phyloP scores from a whole-genome alignment of 768 basidiomycete genomes.

The Tylopilus sp. region DNA sequence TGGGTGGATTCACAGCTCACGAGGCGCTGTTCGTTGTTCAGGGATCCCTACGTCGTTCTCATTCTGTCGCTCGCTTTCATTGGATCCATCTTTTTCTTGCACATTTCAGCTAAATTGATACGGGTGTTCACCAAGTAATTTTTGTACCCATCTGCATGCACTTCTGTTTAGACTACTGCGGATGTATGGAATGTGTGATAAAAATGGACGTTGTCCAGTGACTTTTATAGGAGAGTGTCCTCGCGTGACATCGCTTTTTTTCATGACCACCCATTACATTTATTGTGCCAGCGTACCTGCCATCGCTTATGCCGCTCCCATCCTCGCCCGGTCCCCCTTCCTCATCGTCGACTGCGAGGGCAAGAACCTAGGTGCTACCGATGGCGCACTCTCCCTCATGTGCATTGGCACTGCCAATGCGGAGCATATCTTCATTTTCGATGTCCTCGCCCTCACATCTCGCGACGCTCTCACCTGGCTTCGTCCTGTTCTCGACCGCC shows the following conservation, averaged over 20 bases:
- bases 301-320: conserved; percentile 16
- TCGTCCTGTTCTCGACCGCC: conserved; percentile 24
- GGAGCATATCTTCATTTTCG: conserved; percentile 36
- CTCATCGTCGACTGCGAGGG: conserved; percentile 42
- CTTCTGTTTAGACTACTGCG: not conserved
- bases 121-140: conserved; percentile 80
- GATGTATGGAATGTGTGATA: not conserved
- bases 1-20: conserved; percentile 1
- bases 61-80: conserved; percentile 96
- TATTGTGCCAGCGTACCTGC: conserved; percentile 15
- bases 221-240: conserved; percentile 7
- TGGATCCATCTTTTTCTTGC: conserved; percentile 97
- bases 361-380: conserved; percentile 28
- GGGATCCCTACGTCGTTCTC: conserved; percentile 95
- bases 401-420: conserved; percentile 32
- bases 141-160: not conserved
- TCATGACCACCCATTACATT: conserved; percentile 22
- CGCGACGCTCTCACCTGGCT: conserved; percentile 19
- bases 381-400: conserved; percentile 35
- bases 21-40: conserved; percentile 34
- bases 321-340: conserved; percentile 22
- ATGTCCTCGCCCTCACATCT: conserved; percentile 29
- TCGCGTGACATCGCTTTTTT: not conserved
- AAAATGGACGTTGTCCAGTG: not conserved
- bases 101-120: conserved; percentile 94